Percentiles rank a stretch among this genome's conserved stretches.
phyloP scores from a whole-genome alignment of 257 asterid species.

The Jaltomata sinuosa region DNA sequence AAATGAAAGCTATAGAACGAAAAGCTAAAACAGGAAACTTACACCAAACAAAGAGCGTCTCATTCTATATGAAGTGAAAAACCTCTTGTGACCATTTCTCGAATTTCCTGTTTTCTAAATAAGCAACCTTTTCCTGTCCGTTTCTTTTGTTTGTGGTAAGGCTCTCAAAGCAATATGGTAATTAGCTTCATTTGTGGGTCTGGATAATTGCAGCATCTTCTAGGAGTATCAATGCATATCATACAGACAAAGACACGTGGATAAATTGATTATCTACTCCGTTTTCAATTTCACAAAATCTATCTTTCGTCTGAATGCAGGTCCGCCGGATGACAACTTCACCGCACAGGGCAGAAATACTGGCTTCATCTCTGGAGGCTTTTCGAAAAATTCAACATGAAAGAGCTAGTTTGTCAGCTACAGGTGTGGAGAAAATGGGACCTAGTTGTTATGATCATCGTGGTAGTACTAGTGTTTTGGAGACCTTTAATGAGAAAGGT shows the following conservation, averaged over 20 bases:
- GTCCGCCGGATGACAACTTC: conserved; percentile 99
- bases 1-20: not conserved
- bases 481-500: conserved; percentile 21
- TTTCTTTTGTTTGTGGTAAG: not conserved
- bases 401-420: conserved; percentile 43
- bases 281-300: not conserved
- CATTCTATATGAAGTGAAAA: not conserved
- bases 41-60: not conserved
- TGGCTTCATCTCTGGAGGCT: conserved; percentile 97
- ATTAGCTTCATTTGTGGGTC: not conserved
- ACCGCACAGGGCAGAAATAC: conserved; percentile 94
- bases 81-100: not conserved
- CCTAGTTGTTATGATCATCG: conserved; percentile 33
- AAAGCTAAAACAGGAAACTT: not conserved
- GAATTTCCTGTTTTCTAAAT: not conserved
- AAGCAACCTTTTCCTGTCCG: not conserved
- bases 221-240: not conserved
- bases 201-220: not conserved
- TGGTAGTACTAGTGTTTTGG: conserved; percentile 27
- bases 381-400: conserved; percentile 87
- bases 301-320: conserved; percentile 26
- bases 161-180: not conserved
- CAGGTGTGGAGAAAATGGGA: conserved; percentile 22
- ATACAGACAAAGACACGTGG: not conserved
- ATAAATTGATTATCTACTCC: not conserved